Evolutionary conservation across 1,139 yeast species (phyloP), one percentile per base, ranked within the genome.

Genomic region (Scheffersomyces stambukii): DNA sequence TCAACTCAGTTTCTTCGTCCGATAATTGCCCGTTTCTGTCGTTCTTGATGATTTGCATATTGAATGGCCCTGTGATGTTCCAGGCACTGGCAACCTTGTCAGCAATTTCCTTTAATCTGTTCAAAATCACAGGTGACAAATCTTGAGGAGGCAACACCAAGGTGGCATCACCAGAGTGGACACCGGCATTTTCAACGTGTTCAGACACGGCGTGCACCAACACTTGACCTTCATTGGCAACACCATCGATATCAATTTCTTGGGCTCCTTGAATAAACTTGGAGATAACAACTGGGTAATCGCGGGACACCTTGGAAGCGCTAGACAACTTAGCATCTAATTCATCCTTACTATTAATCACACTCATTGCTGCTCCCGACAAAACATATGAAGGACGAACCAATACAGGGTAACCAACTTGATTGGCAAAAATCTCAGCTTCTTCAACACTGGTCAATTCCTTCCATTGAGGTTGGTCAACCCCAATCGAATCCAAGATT

Each of bases 391-490:
- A 89, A 24, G 98, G 98, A 70, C 98, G 86, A 32, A 91, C 98
- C 47, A 91, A 72, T 24, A 91, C 98, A 33, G 98, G 98, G 64
- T 85, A 91, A 22, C 89, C 76, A 29, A 88, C 98, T 57, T 76
- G 79, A 26, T 85, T 82, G 39, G 97, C 97, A 56, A 91, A 91
- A 30, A 67, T 78, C 60, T 86, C 94, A 34, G 98, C 98, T 57
- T 91, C 98, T 25, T 75, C 91, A 39, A 88, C 71, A 14, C 96
- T 85, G 22, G 97, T 88, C 50, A 91, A 77, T 64, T 91, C 98
- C 62, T 89, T 91, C 98, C 98, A 91, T 27, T 96, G 96, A 30
- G 98, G 98, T 65, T 91, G 98, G 64, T 91, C 98, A 43, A 91
- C 97, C 34, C 95, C 96, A 50, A 91, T 91, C 49, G 77, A 77